A percentile compares a stretch with the other conserved stretches of the same genome.
Evolutionary conservation across 2,329 filamentous ascomycete genomes (phyloP).

Genomic region (Xylaria sp.): DNA sequence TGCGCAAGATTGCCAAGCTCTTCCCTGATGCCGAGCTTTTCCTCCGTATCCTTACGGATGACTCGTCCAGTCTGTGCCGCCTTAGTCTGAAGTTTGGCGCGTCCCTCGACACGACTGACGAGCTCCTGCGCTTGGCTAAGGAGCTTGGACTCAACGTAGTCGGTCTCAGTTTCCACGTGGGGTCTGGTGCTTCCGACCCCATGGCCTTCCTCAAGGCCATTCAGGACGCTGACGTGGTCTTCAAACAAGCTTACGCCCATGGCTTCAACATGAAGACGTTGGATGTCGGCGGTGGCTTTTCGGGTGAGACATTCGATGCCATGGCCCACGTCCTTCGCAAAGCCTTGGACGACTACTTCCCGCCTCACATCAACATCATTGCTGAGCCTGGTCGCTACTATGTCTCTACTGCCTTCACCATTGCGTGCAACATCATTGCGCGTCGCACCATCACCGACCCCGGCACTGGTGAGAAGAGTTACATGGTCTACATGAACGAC

Average conservation of each 20-base stretch:
- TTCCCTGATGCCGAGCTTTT: constrained; percentile 87
- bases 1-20: constrained; percentile 94
- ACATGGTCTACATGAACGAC: constrained; percentile 98
- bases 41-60: constrained; percentile 91
- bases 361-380: constrained; percentile 74
- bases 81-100: constrained; percentile 97
- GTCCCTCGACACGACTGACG: constrained; percentile 72
- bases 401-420: constrained; percentile 84
- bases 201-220: constrained; percentile 86
- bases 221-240: constrained; percentile 79
- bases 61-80: constrained; percentile 88
- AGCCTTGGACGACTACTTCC: constrained; percentile 85
- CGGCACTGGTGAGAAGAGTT: constrained; percentile 59
- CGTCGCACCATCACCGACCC: constrained; percentile 81
- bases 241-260: constrained; percentile 71
- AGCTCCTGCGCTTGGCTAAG: constrained; percentile 73
- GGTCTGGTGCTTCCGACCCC: constrained; percentile 93
- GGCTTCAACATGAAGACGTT: constrained; percentile 82
- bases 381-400: constrained; percentile 97
- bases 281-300: constrained; percentile 92
- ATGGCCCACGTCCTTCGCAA: constrained; percentile 77
- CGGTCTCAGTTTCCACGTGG: constrained; percentile 96
- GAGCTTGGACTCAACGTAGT: constrained; percentile 83
- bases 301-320: constrained; percentile 80
- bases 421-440: constrained; percentile 93